Evolutionary conservation across 2,329 filamentous ascomycete species (phyloP).

Genomic region (Scytalidium sp.): DNA sequence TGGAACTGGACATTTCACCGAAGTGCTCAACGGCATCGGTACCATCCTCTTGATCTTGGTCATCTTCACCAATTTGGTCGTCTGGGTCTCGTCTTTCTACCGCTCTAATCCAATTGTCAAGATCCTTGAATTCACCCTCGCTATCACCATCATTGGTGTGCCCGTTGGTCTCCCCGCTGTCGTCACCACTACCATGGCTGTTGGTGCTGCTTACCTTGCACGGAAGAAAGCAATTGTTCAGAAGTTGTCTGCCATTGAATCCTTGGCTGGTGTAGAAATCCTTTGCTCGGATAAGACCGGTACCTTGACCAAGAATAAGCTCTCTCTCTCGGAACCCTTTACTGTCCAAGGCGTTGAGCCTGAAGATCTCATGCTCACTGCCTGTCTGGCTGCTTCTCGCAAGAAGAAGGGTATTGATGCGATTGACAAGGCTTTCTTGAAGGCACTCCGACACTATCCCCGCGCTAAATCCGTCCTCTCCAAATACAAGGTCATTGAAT

Average conservation of each 20-base stretch:
- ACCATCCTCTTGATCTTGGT: constrained; percentile 77
- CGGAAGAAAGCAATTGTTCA: constrained; percentile 93
- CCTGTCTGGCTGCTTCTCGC: constrained; percentile 83
- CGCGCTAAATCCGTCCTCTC: constrained; percentile 75
- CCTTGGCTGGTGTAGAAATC: constrained; percentile 87
- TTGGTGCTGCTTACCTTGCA: constrained; percentile 85
- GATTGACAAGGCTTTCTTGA: constrained; percentile 93
- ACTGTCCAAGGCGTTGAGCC: constrained; percentile 78
- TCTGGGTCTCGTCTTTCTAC: constrained; percentile 88
- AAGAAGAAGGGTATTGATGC: constrained; percentile 96
- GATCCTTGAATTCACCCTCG: constrained; percentile 82
- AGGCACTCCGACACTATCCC: constrained; percentile 78
- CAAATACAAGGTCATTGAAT: constrained; percentile 82
- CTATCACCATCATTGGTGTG: constrained; percentile 88
- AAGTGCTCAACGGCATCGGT: constrained; percentile 85
- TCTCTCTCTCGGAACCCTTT: constrained; percentile 82
- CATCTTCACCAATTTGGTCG: constrained; percentile 73
- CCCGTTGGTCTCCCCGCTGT: constrained; percentile 91
- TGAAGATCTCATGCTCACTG: constrained; percentile 89
- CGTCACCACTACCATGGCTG: constrained; percentile 93
- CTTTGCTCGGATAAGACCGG: constrained; percentile 94
- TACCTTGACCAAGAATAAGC: constrained; percentile 92
- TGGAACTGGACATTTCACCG: constrained; percentile 83
- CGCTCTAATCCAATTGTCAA: constrained; percentile 75
- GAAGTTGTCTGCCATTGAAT: constrained; percentile 90